Evolutionary conservation across 257 asterid species (phyloP).

Genomic region (Gentiana macrophylla): DNA sequence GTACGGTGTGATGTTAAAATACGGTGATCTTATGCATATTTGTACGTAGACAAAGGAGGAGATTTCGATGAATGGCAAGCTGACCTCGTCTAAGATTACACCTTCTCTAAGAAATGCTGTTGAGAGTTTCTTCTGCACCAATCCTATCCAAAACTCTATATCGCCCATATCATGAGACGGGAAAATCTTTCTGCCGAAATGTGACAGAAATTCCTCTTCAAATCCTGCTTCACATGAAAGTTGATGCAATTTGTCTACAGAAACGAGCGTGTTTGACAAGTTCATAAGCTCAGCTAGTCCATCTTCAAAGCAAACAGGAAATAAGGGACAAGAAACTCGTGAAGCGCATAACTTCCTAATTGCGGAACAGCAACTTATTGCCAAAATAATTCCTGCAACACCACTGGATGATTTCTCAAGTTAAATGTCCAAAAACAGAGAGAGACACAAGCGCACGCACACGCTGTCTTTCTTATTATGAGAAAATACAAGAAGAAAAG

Average conservation of each 20-base stretch:
- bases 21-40: background rate
- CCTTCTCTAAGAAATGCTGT: conserved; percentile 61
- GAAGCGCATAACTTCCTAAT: conserved; percentile 37
- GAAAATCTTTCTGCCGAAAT: conserved; percentile 57
- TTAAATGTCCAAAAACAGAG: conserved; percentile 6
- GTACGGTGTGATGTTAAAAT: conserved; percentile 2
- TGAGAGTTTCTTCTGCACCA: conserved; percentile 52
- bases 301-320: conserved; percentile 29
- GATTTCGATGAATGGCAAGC: conserved; percentile 6
- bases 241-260: conserved; percentile 48
- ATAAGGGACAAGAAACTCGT: conserved; percentile 31
- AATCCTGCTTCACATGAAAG: conserved; percentile 79
- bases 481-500: background rate
- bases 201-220: conserved; percentile 53
- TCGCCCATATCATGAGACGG: conserved; percentile 49
- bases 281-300: conserved; percentile 50
- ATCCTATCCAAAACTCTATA: conserved; percentile 68
- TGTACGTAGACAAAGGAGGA: background rate
- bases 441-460: background rate
- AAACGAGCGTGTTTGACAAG: conserved; percentile 34
- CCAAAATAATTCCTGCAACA: conserved; percentile 76
- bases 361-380: conserved; percentile 61
- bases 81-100: conserved; percentile 43
- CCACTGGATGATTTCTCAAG: conserved; percentile 47
- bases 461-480: background rate